Evolutionary conservation across 2,329 filamentous ascomycete genomes (phyloP), one percentile per base, ranked within the genome.

Genomic region (Diaporthe longicolla): DNA sequence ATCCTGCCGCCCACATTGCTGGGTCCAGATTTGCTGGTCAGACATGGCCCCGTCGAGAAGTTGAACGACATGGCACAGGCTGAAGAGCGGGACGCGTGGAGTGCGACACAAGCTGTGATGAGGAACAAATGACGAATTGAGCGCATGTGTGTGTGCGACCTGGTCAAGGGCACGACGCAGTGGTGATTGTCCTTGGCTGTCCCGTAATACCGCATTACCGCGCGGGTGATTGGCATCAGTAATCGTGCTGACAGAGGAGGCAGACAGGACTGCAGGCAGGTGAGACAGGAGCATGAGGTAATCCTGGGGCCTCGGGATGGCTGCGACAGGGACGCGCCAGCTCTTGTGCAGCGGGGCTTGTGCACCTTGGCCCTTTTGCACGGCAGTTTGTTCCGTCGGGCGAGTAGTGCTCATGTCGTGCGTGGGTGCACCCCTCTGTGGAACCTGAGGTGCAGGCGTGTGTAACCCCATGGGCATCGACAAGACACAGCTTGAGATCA

Each of bases 201-300:
- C 37, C 21, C 40, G 43, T 65, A 40, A 65, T 48, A 48, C 59
- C 11, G 40, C 59, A 65, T 65, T 35, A 43, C 43, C 40, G 59
- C 43, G 59, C 43, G 59, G 59, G 26, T 48, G 59, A 17, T 48
- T 48, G 59, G 59, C 24, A 63, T 29, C 15, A 63, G 58, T 63
- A 65, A 66, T 50, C 45, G 4, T n/a, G 63, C 63, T 66, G 63
- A 66, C 37, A 40, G 37, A 40, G 10, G 37, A 11, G 37, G 37
- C 63, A 35, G 35, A 26, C 21, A 37, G 63, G 45, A 52, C 43
- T 24, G 45, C 63, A 66, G 45, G 63, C 63, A 66, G 63, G 63
- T 66, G 63, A 66, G 63, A 66, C 63, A 66, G 45, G 45, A 66
- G 29, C 21, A 52, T 66, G 63, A 66, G 63, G 45, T 50, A 54